Conservation (phyloP, 2,329 filamentous ascomycete genomes). For the Talaromyces sp. region DNA sequence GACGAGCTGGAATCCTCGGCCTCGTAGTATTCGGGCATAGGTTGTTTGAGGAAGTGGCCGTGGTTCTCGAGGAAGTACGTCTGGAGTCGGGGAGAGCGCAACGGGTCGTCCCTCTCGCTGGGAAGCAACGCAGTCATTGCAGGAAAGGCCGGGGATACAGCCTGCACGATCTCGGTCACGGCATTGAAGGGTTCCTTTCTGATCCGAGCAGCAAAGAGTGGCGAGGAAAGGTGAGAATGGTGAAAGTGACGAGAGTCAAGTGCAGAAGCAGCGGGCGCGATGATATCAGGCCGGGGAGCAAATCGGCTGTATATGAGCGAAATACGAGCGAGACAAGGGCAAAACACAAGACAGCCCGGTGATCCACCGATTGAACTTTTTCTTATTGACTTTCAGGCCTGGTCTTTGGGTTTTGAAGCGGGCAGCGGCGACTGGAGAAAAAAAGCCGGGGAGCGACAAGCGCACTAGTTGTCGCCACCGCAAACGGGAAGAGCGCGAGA, state of each 20-base stretch:
- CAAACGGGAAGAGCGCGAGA: background rate
- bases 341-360: too few species aligned
- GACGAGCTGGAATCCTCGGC: slow-evolving; percentile 21
- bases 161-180: background rate
- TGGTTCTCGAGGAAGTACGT: slow-evolving; percentile 27
- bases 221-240: background rate
- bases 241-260: background rate
- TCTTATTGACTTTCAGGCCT: background rate
- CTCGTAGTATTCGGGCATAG: slow-evolving; percentile 23
- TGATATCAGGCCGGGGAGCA: background rate
- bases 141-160: background rate
- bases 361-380: background rate
- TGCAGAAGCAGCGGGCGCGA: background rate
- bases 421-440: slow-evolving; percentile 4
- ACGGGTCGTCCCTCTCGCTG: slow-evolving; percentile 18
- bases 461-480: slow-evolving; percentile 6
- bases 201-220: background rate
- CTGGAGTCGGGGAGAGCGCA: slow-evolving; percentile 27
- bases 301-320: background rate
- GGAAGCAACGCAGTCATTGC: slow-evolving; percentile 8
- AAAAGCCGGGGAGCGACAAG: background rate
- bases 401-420: background rate
- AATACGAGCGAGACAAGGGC: background rate
- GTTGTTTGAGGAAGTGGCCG: slow-evolving; percentile 20
- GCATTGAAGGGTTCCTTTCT: background rate